Base-by-base conservation (phyloP, 331 rosid genomes). In the Quercus phellos region DNA sequence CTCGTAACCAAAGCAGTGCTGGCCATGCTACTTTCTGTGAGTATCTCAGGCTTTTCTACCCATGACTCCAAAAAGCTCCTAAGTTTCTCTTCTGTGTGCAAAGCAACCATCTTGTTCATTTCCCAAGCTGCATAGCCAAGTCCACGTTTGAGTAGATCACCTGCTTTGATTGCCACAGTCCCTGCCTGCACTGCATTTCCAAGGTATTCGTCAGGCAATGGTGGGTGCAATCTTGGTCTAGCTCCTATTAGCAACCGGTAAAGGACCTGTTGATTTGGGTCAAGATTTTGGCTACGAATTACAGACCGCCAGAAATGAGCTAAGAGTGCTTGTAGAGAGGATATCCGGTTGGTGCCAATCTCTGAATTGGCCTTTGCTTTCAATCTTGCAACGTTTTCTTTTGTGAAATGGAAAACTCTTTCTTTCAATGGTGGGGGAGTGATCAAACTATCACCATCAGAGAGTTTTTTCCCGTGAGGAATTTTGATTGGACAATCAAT, bases 251-350 rank as follows among this genome's bases (percentile, higher is more conserved):
- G 10, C 9, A 75, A 5, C 14, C 4, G 3, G 32, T 43, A 81
- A 3, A 2, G 4, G 3, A 70, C 70, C 4, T 13, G 51, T 18
- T 74, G 35, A 5, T 70, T 54, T 8, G 72, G 43, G 16, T 54
- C 61, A 7, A 78, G 50, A 6, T 59, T 22, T 26, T 60, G 19
- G 69, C 38, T 51, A 1, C 81, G 83, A 7, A 74, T 70, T 70
- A 67, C 46, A 11, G 86, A 55, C 8, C 53, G 12, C 86, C 86
- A 83, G 21, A 79, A 74, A 38, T 78, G 78, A 59, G 83, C 80
- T 56, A 78, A 21, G 54, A 79, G 50, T 14, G 81, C 56, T 55
- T 82, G 76, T n/a, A 82, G 59, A 21, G 85, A 77, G 5, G 79
- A 77, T 29, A 81, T 61, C 27, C 35, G 38, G 10, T 11, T 53